Evolutionary conservation across 225 moss, liverwort and hornwort genomes (phyloP), one percentile per base, ranked within the genome.

Genomic region (Marchantia polymorpha): DNA sequence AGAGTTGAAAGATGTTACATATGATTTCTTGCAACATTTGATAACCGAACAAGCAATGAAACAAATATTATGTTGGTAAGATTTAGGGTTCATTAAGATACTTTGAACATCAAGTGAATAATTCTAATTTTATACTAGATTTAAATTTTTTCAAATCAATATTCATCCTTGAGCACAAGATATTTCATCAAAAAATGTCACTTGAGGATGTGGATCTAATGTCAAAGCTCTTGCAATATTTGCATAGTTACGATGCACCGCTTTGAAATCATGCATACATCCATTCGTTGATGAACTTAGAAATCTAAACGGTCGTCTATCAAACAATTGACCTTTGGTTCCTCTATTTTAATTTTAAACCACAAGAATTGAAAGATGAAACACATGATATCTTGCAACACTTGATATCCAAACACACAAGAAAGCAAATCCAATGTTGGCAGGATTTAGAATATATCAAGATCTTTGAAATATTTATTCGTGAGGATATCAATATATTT

Each of bases 151-250:
- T 10, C 96, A 96, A 86, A 96, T 96, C 85, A 94, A 96, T 82
- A 94, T 93, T 12, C 96, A 96, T 69, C 96, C 96, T 0, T 96
- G 96, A n/a, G 94, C 94, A 96, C 80, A 96, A 96, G 94, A 94
- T 96, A 23, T 96, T 96, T 82, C 94, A 96, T 80, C 94, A 96
- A 17, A 92, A 93, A 69, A 96, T 96, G 96, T 94, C 96, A 17
- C 94, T 93, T 4, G 94, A 96, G 84, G 96, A 94, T 52, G 93
- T 96, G 29, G 96, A 96, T 82, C 87, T 96, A 75, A n/a, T n/a
- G n/a, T n/a, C n/a, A n/a, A n/a, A n/a, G n/a, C n/a, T n/a, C n/a
- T n/a, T n/a, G n/a, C n/a, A n/a, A n/a, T n/a, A n/a, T n/a, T n/a
- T n/a, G n/a, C n/a, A n/a, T n/a, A n/a, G 88, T 83, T 96, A 39